Evolutionary conservation across 257 asterid genomes (phyloP).

Genomic region (Solanum neorickii): DNA sequence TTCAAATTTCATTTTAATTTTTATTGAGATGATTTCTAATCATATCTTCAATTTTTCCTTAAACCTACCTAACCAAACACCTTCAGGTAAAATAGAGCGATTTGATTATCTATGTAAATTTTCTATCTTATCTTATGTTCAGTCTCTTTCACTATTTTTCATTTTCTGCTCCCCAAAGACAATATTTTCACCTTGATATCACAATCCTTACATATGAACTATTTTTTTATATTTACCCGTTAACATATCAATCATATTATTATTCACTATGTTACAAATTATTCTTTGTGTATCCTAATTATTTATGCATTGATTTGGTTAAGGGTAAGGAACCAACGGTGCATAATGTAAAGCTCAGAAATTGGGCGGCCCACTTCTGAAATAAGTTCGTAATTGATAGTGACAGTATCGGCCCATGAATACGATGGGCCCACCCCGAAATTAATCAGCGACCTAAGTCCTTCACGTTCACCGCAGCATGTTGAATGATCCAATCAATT

Average conservation of each 20-base stretch:
- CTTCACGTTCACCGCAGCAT: not conserved
- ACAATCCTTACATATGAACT: not conserved
- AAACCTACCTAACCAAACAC: not conserved
- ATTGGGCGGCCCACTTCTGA: conserved; percentile 4
- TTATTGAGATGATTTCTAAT: not conserved
- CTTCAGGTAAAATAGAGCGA: not conserved
- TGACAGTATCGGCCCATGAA: conserved; percentile 11
- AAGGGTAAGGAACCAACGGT: conserved; percentile 12
- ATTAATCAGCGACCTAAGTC: not conserved
- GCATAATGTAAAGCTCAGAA: conserved; percentile 1
- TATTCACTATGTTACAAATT: not conserved
- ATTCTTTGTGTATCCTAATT: not conserved
- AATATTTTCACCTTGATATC: not conserved
- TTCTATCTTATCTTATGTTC: not conserved
- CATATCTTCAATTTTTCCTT: not conserved
- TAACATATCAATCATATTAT: not conserved
- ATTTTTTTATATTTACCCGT: not conserved
- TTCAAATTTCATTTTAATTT: not conserved
- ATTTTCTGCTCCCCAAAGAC: not conserved
- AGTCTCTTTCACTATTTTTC: too few species aligned
- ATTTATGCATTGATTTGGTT: not conserved
- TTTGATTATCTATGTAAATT: not conserved
- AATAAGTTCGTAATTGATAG: not conserved
- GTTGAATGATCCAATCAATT: not conserved
- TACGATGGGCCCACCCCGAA: not conserved